Conservation (phyloP, 2,329 filamentous ascomycete species). For the Endoconidiophora laricicola region DNA sequence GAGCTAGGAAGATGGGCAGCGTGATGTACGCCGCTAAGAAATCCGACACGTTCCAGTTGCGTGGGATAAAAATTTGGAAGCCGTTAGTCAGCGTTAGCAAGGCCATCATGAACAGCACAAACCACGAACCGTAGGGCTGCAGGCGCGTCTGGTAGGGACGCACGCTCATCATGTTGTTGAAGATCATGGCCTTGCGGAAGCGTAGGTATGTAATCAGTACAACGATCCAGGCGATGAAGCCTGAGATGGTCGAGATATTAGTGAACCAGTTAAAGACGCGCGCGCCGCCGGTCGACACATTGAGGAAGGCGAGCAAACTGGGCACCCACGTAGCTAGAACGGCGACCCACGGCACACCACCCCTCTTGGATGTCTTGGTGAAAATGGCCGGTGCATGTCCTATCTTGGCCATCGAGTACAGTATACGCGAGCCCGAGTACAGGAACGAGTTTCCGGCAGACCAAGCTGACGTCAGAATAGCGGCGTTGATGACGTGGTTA, state of each 20-base stretch:
- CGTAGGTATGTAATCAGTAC: conserved; percentile 42
- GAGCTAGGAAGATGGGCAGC: conserved; percentile 40
- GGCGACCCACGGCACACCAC: conserved; percentile 42
- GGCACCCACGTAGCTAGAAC: conserved; percentile 39
- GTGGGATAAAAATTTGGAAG: conserved; percentile 56
- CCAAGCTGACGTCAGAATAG: conserved; percentile 49
- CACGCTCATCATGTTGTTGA: conserved; percentile 31
- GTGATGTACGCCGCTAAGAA: conserved; percentile 53
- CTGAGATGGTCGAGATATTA: conserved; percentile 49
- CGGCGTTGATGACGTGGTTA: conserved; percentile 51
- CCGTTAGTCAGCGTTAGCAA: conserved; percentile 58
- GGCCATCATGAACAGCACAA: conserved; percentile 38
- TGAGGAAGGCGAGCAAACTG: conserved; percentile 53
- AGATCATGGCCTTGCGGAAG: conserved; percentile 38
- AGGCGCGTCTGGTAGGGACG: conserved; percentile 35
- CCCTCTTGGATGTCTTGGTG: conserved; percentile 35
- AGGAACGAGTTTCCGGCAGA: conserved; percentile 44
- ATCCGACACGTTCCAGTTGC: conserved; percentile 41
- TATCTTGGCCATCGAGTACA: conserved; percentile 51
- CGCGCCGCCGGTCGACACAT: conserved; percentile 43
- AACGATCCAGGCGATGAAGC: conserved; percentile 43
- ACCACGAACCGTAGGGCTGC: conserved; percentile 48
- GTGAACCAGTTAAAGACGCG: conserved; percentile 56
- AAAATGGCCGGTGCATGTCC: conserved; percentile 50
- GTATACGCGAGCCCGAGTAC: conserved; percentile 51